Conservation (phyloP, 2,329 filamentous ascomycete genomes). For the Cordyceps tenuipes region DNA sequence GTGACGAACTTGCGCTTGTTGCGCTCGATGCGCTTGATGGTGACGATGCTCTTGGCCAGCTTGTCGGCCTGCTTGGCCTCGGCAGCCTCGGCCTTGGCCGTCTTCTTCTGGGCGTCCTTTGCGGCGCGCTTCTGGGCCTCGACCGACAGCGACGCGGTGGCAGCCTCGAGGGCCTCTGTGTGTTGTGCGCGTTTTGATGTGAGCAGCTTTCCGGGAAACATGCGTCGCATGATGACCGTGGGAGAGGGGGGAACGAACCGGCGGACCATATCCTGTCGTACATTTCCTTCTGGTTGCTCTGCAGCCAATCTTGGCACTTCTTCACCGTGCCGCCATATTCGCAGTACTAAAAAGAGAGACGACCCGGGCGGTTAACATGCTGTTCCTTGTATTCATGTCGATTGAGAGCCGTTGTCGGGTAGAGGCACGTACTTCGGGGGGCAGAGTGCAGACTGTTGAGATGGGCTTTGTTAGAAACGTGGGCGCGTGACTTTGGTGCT, state of each 20-base stretch:
- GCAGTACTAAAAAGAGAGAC: constrained; percentile 63
- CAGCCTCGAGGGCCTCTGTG: constrained; percentile 70
- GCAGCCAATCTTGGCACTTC: constrained; percentile 96
- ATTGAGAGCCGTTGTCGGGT: constrained; percentile 7
- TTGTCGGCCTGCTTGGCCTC: constrained; percentile 78
- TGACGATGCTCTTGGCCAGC: constrained; percentile 72
- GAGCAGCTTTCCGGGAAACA: neutral
- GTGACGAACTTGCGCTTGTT: constrained; percentile 98
- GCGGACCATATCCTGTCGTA: constrained; percentile 79
- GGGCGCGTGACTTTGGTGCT: neutral
- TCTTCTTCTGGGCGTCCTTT: constrained; percentile 95
- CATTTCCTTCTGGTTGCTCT: constrained; percentile 62
- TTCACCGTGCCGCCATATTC: constrained; percentile 95
- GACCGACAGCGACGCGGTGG: constrained; percentile 76
- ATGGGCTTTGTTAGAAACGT: neutral
- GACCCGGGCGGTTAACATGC: neutral
- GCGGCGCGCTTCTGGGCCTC: constrained; percentile 90
- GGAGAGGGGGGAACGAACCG: constrained; percentile 42
- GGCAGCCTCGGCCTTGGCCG: constrained; percentile 81
- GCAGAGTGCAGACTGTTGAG: constrained; percentile 51
- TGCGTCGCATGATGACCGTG: neutral
- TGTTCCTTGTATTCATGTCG: constrained; percentile 14
- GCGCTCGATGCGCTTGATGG: constrained; percentile 93
- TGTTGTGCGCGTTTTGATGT: neutral
- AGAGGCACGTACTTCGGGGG: constrained; percentile 45